Evolutionary conservation across 768 basidiomycete species (phyloP).

Genomic region (Dioszegia crocea): DNA sequence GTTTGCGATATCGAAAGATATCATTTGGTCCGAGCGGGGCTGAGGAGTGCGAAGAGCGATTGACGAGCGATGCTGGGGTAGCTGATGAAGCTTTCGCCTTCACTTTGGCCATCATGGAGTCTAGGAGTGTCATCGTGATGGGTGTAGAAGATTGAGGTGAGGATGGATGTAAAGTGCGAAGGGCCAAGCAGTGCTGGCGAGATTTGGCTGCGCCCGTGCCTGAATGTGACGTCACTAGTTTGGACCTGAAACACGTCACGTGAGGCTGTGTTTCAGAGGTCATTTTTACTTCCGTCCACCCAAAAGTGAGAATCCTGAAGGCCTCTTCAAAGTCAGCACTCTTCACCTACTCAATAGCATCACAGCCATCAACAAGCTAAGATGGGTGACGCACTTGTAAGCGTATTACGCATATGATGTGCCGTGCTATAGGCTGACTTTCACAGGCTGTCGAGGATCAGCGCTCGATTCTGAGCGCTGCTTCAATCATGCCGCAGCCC

Average conservation of each 20-base stretch:
- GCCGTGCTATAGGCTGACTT: not conserved
- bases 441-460: slow-evolving; percentile 44
- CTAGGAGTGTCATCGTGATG: slow-evolving; percentile 41
- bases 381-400: slow-evolving; percentile 45
- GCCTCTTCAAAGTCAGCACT: too few species aligned
- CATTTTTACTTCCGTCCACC: not conserved
- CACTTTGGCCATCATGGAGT: slow-evolving; percentile 43
- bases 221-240: slow-evolving; percentile 1
- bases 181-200: too few species aligned
- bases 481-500: slow-evolving; percentile 35
- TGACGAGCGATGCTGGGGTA: not conserved
- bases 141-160: not conserved
- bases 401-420: slow-evolving; percentile 6
- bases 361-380: not conserved
- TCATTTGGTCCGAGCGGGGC: slow-evolving; percentile 48
- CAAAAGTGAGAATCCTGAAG: not conserved
- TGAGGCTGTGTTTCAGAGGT: not conserved
- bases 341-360: not conserved
- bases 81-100: slow-evolving; percentile 11
- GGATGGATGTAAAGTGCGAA: too few species aligned
- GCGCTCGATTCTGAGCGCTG: slow-evolving; percentile 37
- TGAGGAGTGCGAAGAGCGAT: slow-evolving; percentile 1
- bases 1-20: slow-evolving; percentile 63
- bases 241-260: slow-evolving; percentile 3
- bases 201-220: too few species aligned